Base-by-base conservation (phyloP, 2,329 filamentous ascomycete genomes). In the Aschersonia sp. region DNA sequence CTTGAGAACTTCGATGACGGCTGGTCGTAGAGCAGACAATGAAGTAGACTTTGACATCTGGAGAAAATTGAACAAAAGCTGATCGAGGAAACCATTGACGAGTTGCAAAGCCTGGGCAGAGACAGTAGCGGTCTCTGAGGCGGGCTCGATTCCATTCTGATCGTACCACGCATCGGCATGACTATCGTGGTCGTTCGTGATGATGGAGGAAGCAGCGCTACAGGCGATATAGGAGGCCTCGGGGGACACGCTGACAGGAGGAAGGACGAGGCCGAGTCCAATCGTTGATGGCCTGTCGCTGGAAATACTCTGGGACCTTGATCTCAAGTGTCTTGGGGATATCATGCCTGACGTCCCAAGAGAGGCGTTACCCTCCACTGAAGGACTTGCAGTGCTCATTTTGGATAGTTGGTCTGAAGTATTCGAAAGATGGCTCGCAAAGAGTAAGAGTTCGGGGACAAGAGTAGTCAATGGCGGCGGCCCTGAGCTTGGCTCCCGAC, bases 41-140 rank as follows among this genome's bases (percentile, higher is more conserved):
- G 81, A 79, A 0, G 88, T 94, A 3, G 88, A 88, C 56, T 83
- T 81, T 14, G 90, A 82, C 10, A 79, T 71, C 30, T 81, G 79
- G n/a, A 98, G 77, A 52, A 97, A 85, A 58, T 87, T 90, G 70
- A 89, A 95, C 5, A 98, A 75, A 5, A 97, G 72, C 60, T 96
- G 87, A 63, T 98, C 92, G 52, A 98, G 77, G 60, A 98, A 98
- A 57, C 77, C 81, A 67, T 98, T 98, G 59, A 96, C 77, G 8
- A 94, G 75, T 42, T 75, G 73, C 39, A 97, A 70, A 1, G 92
- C 86, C 31, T 76, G 74, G 2, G 75, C 71, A 1, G 87, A 83
- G 49, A 95, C 85, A 45, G 83, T 62, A 14, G 85, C 85, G 14
- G 82, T 79, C 55, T 85, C 82, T 49, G 75, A 73, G 5, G 77